Base-by-base conservation (phyloP, 1,139 yeast genomes). In the Petasospora fabianii region DNA sequence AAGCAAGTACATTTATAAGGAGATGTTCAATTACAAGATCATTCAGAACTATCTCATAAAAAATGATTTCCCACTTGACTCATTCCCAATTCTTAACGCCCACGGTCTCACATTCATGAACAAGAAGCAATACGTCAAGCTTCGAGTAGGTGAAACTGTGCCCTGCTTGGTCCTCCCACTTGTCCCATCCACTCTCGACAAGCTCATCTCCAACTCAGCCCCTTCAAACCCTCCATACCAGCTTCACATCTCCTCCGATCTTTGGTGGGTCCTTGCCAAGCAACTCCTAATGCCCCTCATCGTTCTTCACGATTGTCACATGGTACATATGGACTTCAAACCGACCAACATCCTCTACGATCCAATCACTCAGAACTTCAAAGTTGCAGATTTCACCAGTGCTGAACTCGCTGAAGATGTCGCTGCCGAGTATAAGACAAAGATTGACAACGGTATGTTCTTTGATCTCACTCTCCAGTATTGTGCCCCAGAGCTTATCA, bases 321-420 rank as follows among this genome's bases (percentile, higher is more conserved):
- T 54, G 27, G 60, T 64, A 10, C 69, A 65, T 42, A 56, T 65
- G 45, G 70, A 65, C 42, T 46, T 62, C 32, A 65, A 65, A 42
- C 53, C 67, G 2, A 56, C 62, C 9, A 65, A 65, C 41, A 48
- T 65, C 7, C 42, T 65, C 42, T 54, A 53, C 11, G 48, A 54
- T 13, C 11, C 36, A 0, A 33, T 26, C 5, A 36, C n/a, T 29
- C 34, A 28, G 17, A 27, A 35, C 14, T 65, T 64, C 49, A 63
- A 62, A 43, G 41, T 65, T n/a, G 59, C 60, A 22, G 70, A 65
- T 46, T 61, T 65, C 36, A 59, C 69, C 0, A 63, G 68, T 6
- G 55, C 65, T 3, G 31, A 44, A 7, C 33, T 44, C 11, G 30
- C 38, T 2, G 41, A 46, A 3, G 56, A 51, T n/a, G 20, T 55